Percentiles rank a stretch among this genome's conserved stretches.
phyloP scores from a whole-genome alignment of 225 moss, liverwort and hornwort genomes.

The Anthoceros angustus region DNA sequence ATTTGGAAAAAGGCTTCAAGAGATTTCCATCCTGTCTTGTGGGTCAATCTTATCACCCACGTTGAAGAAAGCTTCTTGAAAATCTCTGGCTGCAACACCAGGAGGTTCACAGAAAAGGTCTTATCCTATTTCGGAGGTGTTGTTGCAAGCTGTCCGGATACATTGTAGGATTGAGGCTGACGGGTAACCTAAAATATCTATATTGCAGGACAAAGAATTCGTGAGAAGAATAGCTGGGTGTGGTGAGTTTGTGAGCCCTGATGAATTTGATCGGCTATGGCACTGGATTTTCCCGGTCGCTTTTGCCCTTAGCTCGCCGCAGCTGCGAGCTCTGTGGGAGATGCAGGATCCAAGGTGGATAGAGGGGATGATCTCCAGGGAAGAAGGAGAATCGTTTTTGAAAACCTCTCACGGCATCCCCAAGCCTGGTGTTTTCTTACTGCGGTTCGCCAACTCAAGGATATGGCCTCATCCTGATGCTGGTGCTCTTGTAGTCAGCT shows the following conservation, averaged over 20 bases:
- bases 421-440: slow-evolving; percentile 68
- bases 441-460: slow-evolving; percentile 79
- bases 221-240: slow-evolving; percentile 57
- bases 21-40: slow-evolving; percentile 35
- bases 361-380: slow-evolving; percentile 77
- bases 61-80: slow-evolving; percentile 49
- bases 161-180: neutral
- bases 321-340: slow-evolving; percentile 74
- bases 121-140: neutral
- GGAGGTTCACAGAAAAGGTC: slow-evolving; percentile 57
- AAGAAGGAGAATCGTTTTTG: slow-evolving; percentile 56
- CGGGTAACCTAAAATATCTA: neutral
- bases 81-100: slow-evolving; percentile 51
- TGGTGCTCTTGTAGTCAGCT: slow-evolving; percentile 89
- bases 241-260: slow-evolving; percentile 42
- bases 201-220: slow-evolving; percentile 66
- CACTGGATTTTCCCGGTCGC: slow-evolving; percentile 81
- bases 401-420: slow-evolving; percentile 29
- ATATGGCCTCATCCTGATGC: slow-evolving; percentile 96
- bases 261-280: slow-evolving; percentile 82
- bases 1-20: slow-evolving; percentile 42
- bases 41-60: slow-evolving; percentile 40
- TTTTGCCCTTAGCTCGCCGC: slow-evolving; percentile 53
- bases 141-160: too few species aligned
- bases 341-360: slow-evolving; percentile 87